phyloP scores from a whole-genome alignment of 116 monocot species.

The Cymodocea nodosa region DNA sequence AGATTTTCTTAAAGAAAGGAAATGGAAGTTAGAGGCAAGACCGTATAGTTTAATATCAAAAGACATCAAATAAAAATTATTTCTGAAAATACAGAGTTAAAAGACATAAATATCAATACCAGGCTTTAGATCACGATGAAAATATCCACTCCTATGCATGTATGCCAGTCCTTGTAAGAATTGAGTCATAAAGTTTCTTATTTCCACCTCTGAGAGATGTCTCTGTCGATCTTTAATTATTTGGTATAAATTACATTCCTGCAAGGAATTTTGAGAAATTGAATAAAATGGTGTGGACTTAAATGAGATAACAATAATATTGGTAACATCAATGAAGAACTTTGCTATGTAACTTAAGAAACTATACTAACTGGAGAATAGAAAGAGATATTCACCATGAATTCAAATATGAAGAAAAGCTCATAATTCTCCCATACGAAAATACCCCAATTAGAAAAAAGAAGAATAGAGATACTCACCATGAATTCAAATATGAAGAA shows the following conservation, averaged over 20 bases:
- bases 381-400: slow-evolving; percentile 11
- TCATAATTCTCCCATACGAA: slow-evolving; percentile 50
- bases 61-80: background rate
- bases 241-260: slow-evolving; percentile 85
- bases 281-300: background rate
- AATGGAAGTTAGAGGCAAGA: background rate
- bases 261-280: background rate
- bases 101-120: slow-evolving; percentile 24
- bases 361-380: too few relatives aligned
- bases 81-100: background rate
- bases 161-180: slow-evolving; percentile 71
- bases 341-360: too few relatives aligned
- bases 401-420: slow-evolving; percentile 75
- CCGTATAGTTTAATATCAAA: too few relatives aligned
- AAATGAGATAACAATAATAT: background rate
- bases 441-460: too few relatives aligned
- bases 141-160: slow-evolving; percentile 82
- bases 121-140: slow-evolving; percentile 92
- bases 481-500: slow-evolving; percentile 76
- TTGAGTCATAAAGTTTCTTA: slow-evolving; percentile 65
- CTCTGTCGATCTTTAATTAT: slow-evolving; percentile 42
- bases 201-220: slow-evolving; percentile 50
- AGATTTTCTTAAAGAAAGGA: slow-evolving; percentile 50
- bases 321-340: too few relatives aligned
- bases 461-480: too few relatives aligned